Conservation (phyloP, 2,329 filamentous ascomycete species). For the Xylaria polymorpha region DNA sequence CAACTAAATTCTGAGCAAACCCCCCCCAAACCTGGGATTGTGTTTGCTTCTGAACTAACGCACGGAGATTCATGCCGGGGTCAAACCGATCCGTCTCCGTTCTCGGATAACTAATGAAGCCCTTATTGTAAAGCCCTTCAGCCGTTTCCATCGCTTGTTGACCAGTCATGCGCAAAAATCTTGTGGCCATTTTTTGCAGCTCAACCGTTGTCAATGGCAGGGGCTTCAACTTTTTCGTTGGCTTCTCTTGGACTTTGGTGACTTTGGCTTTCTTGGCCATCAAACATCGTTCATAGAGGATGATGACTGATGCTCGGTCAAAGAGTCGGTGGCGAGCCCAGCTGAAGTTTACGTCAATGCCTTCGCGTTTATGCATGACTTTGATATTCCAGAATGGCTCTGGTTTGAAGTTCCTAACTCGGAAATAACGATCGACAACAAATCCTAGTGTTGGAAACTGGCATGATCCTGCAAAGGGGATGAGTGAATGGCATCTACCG, state of each 20-base stretch:
- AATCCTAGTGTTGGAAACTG: constrained; percentile 98
- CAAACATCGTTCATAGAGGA: constrained; percentile 89
- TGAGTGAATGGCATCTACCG: constrained; percentile 33
- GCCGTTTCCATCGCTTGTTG: constrained; percentile 90
- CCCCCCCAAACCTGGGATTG: constrained; percentile 80
- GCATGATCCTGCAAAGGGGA: constrained; percentile 73
- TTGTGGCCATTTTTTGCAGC: constrained; percentile 93
- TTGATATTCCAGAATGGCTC: constrained; percentile 95
- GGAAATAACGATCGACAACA: constrained; percentile 94
- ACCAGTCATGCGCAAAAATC: constrained; percentile 89
- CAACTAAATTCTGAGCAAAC: constrained; percentile 80
- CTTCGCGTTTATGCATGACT: constrained; percentile 80
- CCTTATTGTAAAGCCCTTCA: constrained; percentile 89
- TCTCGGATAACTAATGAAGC: constrained; percentile 96
- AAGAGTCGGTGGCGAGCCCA: constrained; percentile 89
- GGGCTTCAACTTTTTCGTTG: constrained; percentile 93
- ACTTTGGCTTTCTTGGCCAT: constrained; percentile 80
- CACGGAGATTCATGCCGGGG: constrained; percentile 83
- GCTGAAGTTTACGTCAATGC: constrained; percentile 82
- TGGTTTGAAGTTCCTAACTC: constrained; percentile 91
- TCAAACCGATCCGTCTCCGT: constrained; percentile 98
- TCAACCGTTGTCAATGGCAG: constrained; percentile 95
- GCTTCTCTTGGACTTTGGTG: constrained; percentile 87
- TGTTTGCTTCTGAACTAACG: constrained; percentile 84
- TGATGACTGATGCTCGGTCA: constrained; percentile 81